phyloP scores from a whole-genome alignment of 2,329 filamentous ascomycete genomes.

The Ophiostoma piceae region DNA sequence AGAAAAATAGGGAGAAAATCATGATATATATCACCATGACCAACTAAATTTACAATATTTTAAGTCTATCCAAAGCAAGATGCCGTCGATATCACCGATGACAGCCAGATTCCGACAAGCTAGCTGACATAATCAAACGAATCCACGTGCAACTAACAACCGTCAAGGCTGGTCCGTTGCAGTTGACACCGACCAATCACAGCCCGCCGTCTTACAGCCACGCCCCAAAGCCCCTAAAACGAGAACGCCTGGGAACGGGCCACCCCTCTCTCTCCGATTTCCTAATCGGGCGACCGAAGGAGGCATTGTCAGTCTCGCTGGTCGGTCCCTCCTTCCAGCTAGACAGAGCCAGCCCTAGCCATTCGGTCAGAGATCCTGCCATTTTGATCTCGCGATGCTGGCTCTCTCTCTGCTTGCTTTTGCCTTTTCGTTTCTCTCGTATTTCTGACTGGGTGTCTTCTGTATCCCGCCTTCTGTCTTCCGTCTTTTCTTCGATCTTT shows the following conservation, averaged over 20 bases:
- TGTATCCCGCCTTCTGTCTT: neutral
- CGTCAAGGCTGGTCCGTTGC: neutral
- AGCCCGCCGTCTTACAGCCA: neutral
- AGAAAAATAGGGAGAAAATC: no score
- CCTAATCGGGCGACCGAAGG: slow-evolving; percentile 26
- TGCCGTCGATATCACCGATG: neutral
- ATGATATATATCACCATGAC: no score
- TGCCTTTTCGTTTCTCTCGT: neutral
- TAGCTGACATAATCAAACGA: neutral
- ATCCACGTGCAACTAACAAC: neutral
- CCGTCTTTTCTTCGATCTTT: neutral
- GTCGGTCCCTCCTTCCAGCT: slow-evolving; percentile 24
- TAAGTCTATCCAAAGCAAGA: neutral
- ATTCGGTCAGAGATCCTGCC: slow-evolving; percentile 20
- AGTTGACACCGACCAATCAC: neutral
- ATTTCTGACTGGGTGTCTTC: no score
- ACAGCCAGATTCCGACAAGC: neutral
- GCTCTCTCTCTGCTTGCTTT: neutral
- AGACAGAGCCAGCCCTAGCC: slow-evolving; percentile 17
- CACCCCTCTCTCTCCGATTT: slow-evolving; percentile 25
- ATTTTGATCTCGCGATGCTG: slow-evolving; percentile 21
- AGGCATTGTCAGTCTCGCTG: slow-evolving; percentile 21
- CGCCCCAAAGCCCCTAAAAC: slow-evolving; percentile 13
- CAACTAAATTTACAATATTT: no score
- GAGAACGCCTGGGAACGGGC: slow-evolving; percentile 1